These are phyloP conservation scores for Starmerella bombi DNA, from an alignment of 805 yeast species.

Conservation along the genomic window DNA sequence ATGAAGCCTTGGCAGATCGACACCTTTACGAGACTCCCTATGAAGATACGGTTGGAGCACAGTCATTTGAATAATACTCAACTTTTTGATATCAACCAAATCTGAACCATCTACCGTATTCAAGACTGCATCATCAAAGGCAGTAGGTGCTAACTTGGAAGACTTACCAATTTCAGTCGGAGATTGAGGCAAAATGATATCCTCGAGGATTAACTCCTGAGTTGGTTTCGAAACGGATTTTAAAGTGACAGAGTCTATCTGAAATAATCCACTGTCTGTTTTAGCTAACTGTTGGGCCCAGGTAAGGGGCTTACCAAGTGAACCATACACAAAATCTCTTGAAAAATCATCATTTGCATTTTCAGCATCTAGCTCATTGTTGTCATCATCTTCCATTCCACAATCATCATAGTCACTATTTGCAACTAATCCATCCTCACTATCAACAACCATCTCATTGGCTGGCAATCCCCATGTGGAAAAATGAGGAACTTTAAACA, in stretches of 20 bases:
- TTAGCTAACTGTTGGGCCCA: background rate
- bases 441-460: slow-evolving; percentile 22
- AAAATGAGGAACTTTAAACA: slow-evolving; percentile 77
- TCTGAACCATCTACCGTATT: too few relatives aligned
- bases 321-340: too few relatives aligned
- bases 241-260: background rate
- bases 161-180: background rate
- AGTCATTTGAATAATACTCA: background rate
- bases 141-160: background rate
- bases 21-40: background rate
- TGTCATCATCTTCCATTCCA: background rate
- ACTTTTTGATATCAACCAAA: background rate
- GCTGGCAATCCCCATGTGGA: slow-evolving; percentile 77
- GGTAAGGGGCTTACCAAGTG: background rate
- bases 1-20: slow-evolving; percentile 8
- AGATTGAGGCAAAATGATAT: slow-evolving; percentile 1
- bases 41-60: background rate
- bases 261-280: background rate
- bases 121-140: too few relatives aligned
- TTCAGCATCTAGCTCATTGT: background rate
- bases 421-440: slow-evolving; percentile 5
- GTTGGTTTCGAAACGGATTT: slow-evolving; percentile 12
- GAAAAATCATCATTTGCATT: background rate
- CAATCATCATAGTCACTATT: background rate
- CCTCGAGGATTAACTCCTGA: slow-evolving; percentile 3